A percentile compares a stretch with the other conserved stretches of the same genome.
phyloP scores from a whole-genome alignment of 306 rosid species.

The Senna siamea region DNA sequence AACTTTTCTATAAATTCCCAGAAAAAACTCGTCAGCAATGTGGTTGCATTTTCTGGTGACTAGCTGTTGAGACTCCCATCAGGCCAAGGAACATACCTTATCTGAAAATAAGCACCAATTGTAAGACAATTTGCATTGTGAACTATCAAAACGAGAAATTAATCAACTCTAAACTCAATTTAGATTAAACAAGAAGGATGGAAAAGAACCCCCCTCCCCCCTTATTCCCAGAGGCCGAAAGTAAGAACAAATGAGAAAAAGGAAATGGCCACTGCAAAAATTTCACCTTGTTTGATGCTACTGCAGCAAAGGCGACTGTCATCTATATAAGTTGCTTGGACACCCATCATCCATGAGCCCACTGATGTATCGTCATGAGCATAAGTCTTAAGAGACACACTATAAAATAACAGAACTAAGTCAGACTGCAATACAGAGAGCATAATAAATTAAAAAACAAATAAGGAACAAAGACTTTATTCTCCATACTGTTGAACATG shows the following conservation, averaged over 20 bases:
- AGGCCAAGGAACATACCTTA: conserved; percentile 86
- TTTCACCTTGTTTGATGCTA: conserved; percentile 82
- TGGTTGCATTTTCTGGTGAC: background rate
- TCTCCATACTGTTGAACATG: conserved; percentile 3
- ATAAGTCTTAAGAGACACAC: conserved; percentile 89
- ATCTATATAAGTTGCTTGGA: conserved; percentile 86
- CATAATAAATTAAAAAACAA: background rate
- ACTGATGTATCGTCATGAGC: conserved; percentile 87
- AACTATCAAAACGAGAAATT: conserved; percentile 3
- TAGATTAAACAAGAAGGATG: conserved; percentile 10
- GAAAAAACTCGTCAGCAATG: background rate
- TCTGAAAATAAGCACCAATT: conserved; percentile 56
- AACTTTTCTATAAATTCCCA: background rate
- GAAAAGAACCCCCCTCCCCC: background rate
- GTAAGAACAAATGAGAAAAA: background rate
- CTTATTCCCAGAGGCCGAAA: background rate
- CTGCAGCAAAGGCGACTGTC: conserved; percentile 94
- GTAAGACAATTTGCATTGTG: conserved; percentile 33
- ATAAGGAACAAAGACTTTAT: background rate
- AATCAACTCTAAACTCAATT: background rate
- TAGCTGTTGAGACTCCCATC: conserved; percentile 31
- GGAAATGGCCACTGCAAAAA: conserved; percentile 1
- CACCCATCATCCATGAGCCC: conserved; percentile 99
- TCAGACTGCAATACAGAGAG: background rate
- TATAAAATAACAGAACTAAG: conserved; percentile 44